These are phyloP conservation scores for Scenedesmus sp. DNA, from an alignment of 163 green algal genomes.

Conservation along the genomic window DNA sequence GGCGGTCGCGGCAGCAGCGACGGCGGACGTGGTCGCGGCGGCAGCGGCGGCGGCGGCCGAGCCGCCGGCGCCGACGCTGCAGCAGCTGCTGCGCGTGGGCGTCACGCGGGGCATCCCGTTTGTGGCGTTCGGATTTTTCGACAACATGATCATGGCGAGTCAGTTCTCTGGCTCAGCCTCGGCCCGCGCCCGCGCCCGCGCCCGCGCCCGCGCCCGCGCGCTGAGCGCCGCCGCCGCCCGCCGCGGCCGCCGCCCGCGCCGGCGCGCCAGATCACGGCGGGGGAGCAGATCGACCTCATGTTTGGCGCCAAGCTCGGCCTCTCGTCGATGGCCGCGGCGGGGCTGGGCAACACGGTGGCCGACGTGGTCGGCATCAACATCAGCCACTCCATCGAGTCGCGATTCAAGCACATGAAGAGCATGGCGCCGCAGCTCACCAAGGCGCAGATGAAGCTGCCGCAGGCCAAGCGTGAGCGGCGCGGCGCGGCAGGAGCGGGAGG, in stretches of 20 bases:
- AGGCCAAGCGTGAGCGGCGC: conserved; percentile 32
- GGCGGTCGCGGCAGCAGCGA: not conserved
- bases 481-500: no score
- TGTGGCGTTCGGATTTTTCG: conserved; percentile 52
- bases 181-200: no score
- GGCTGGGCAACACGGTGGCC: conserved; percentile 73
- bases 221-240: not conserved
- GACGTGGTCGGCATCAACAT: conserved; percentile 72
- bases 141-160: conserved; percentile 54
- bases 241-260: not conserved
- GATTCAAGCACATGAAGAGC: conserved; percentile 31
- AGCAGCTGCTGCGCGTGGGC: conserved; percentile 39
- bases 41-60: not conserved
- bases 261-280: conserved; percentile 38
- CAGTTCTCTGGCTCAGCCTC: no score
- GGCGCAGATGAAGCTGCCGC: conserved; percentile 27
- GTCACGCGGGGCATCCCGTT: conserved; percentile 47
- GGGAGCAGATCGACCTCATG: conserved; percentile 47
- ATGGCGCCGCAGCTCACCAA: conserved; percentile 33
- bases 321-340: conserved; percentile 70
- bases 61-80: conserved; percentile 11
- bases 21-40: not conserved
- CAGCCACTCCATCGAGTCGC: conserved; percentile 68
- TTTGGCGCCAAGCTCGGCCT: conserved; percentile 64
- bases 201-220: no score